phyloP scores from a whole-genome alignment of 1,284 basidiomycete genomes.

The Pyrrhoderma lamaoense region DNA sequence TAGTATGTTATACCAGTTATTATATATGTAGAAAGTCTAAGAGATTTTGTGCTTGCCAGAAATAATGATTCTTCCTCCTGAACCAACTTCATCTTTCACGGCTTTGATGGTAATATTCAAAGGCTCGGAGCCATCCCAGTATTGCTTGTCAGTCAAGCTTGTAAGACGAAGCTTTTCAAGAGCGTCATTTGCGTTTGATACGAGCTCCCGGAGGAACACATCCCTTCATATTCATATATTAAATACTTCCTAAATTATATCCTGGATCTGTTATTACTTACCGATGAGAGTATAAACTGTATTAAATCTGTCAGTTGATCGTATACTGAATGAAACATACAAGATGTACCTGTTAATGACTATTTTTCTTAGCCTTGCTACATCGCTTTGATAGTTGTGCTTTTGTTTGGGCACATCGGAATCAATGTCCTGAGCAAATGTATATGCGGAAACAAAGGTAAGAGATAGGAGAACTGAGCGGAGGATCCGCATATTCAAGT shows the following conservation, averaged over 20 bases:
- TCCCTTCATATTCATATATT: conserved; percentile 53
- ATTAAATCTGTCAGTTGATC: conserved; percentile 20
- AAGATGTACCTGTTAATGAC: conserved; percentile 84
- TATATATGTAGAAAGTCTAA: background rate
- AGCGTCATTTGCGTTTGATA: conserved; percentile 94
- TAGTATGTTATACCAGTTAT: conserved; percentile 27
- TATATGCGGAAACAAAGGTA: conserved; percentile 41
- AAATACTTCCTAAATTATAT: conserved; percentile 3
- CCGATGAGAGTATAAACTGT: conserved; percentile 73
- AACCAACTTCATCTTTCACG: conserved; percentile 57
- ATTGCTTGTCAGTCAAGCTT: conserved; percentile 69
- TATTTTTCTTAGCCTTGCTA: conserved; percentile 83
- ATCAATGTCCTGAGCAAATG: conserved; percentile 45
- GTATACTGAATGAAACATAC: conserved; percentile 3
- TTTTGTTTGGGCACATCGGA: conserved; percentile 43
- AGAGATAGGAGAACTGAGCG: conserved; percentile 45
- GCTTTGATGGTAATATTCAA: conserved; percentile 87
- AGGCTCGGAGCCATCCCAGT: conserved; percentile 61
- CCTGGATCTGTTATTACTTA: conserved; percentile 27
- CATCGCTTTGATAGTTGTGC: conserved; percentile 84
- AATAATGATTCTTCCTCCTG: conserved; percentile 70
- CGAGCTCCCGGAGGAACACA: conserved; percentile 87
- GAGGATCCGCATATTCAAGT: conserved; percentile 63
- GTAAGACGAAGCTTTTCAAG: conserved; percentile 87
- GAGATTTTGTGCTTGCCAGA: conserved; percentile 43